A percentile compares a stretch with the other conserved stretches of the same genome.
phyloP scores from a whole-genome alignment of 768 basidiomycete genomes.

The Trametes punicea region DNA sequence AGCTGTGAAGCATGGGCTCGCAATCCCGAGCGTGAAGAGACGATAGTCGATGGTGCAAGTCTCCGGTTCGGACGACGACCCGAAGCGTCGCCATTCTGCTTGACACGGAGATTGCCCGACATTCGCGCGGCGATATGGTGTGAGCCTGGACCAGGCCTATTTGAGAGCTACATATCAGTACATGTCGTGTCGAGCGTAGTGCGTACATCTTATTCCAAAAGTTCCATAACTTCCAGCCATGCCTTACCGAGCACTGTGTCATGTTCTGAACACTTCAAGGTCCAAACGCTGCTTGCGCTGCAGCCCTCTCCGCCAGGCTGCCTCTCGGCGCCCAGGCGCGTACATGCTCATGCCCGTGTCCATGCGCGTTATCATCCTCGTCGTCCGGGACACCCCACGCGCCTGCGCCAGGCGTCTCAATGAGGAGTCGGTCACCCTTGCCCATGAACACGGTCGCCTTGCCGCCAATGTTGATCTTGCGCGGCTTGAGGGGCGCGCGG shows the following conservation, averaged over 20 bases:
- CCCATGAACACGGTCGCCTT: constrained; percentile 88
- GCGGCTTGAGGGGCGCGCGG: constrained; percentile 29
- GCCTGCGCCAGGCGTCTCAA: constrained; percentile 90
- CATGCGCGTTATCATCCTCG: constrained; percentile 26
- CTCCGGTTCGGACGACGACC: too few species aligned
- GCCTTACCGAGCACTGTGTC: neutral
- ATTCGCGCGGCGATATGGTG: too few species aligned
- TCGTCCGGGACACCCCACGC: constrained; percentile 60
- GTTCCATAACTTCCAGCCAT: neutral
- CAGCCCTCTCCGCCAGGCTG: constrained; percentile 44
- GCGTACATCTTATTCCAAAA: neutral
- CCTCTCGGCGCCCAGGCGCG: constrained; percentile 68
- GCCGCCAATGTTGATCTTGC: constrained; percentile 84
- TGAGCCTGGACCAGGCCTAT: too few species aligned
- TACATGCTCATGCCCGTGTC: constrained; percentile 31
- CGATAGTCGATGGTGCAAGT: neutral
- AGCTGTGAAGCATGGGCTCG: neutral
- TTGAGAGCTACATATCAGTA: constrained; percentile 10
- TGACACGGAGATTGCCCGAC: too few species aligned
- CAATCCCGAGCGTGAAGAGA: constrained; percentile 6
- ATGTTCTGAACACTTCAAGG: neutral
- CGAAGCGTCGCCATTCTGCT: too few species aligned
- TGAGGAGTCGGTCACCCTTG: constrained; percentile 74
- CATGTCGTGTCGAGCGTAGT: neutral
- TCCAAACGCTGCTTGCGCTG: constrained; percentile 60